A percentile compares a stretch with the other conserved stretches of the same genome.
phyloP scores from a whole-genome alignment of 2,329 filamentous ascomycete species.

The Cryphonectria nitschkei region DNA sequence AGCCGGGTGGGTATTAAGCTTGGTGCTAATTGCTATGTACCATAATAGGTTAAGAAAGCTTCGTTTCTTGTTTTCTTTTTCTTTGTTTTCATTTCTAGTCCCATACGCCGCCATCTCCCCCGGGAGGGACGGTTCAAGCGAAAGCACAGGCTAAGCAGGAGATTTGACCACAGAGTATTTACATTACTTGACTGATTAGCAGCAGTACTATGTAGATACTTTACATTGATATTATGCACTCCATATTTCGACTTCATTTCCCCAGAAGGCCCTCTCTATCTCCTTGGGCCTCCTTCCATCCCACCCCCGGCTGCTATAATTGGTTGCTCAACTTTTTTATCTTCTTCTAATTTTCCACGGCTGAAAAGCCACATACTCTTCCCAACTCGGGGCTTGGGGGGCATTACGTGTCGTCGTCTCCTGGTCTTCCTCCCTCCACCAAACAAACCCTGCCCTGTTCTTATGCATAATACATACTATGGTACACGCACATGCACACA shows the following conservation, averaged over 20 bases:
- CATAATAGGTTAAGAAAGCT: background rate
- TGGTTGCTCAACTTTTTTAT: background rate
- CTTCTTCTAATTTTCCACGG: background rate
- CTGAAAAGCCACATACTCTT: background rate
- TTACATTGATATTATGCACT: background rate
- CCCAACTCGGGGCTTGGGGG: background rate
- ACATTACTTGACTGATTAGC: background rate
- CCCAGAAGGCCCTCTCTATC: background rate
- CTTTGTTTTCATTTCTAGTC: background rate
- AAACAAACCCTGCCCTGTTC: background rate
- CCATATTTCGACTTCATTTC: background rate
- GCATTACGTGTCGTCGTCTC: constrained; percentile 1
- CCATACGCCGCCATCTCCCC: background rate
- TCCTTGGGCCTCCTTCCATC: background rate
- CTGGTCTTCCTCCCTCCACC: background rate
- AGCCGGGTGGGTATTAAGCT: constrained; percentile 3
- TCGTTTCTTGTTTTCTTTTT: background rate
- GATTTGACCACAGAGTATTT: background rate
- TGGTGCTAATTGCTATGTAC: constrained; percentile 1
- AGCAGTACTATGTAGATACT: background rate
- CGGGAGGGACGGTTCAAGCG: background rate
- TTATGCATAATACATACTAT: constrained; percentile 2
- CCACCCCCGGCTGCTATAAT: background rate
- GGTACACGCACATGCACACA: background rate
- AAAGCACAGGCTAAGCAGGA: background rate